Conservation (phyloP, 768 basidiomycete species). For the Mycena floridula region DNA sequence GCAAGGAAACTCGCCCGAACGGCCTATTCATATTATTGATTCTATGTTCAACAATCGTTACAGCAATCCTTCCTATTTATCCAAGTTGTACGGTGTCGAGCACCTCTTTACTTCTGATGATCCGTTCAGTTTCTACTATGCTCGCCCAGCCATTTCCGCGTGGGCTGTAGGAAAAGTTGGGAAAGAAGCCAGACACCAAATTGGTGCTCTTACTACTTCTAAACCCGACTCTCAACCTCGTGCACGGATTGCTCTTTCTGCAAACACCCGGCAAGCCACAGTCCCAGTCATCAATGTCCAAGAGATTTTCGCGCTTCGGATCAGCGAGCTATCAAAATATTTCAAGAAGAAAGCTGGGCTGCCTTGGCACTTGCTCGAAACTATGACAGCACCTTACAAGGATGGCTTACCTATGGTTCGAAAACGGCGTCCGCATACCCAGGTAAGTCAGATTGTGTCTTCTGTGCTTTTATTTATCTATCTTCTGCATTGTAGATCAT, state of each 20-base stretch:
- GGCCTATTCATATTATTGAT: background rate
- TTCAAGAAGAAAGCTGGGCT: conserved; percentile 8
- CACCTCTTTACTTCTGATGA: background rate
- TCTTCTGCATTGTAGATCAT: conserved; percentile 15
- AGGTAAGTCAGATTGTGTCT: conserved; percentile 8
- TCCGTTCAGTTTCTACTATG: background rate
- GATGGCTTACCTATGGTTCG: conserved; percentile 11
- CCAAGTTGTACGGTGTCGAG: background rate
- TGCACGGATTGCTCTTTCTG: background rate
- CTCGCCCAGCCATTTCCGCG: background rate
- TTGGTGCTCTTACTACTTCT: background rate
- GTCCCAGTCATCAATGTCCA: background rate
- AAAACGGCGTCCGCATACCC: conserved; percentile 14
- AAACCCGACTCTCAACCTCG: background rate
- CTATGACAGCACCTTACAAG: conserved; percentile 9
- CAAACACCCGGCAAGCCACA: background rate
- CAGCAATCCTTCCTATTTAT: background rate
- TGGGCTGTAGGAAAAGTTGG: background rate
- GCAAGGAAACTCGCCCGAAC: background rate
- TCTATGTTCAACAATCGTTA: background rate
- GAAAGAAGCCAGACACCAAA: background rate
- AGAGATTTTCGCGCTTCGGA: conserved; percentile 9
- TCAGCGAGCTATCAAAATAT: conserved; percentile 7
- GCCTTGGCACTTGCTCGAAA: no score
- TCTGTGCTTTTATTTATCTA: background rate